Evolutionary conservation across 371 early-diverging fungal species (phyloP), one percentile per base, ranked within the genome.

Genomic region (Lichtheimia corymbifera): DNA sequence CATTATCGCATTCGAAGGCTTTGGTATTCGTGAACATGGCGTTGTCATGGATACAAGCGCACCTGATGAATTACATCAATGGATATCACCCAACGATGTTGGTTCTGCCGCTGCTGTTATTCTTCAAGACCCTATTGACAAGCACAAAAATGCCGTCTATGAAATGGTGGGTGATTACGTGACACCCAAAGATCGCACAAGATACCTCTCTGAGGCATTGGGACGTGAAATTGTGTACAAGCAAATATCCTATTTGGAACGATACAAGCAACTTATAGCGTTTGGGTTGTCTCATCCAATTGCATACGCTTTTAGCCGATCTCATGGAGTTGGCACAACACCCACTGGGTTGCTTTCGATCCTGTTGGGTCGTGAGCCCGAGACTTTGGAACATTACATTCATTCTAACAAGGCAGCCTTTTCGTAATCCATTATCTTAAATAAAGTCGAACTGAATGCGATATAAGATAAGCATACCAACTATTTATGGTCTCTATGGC

Each of bases 61-160:
- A 3, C 11, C 53, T 3, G 55, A 62, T 40, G 62, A 62, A 22
- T 7, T 5, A 2, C 50, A 55, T 40, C 17, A n/a, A 18, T 63
- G 45, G 55, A 61, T 68, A 13, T 57, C 58, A 4, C 61, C 64
- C 3, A 50, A 55, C 24, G 68, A 68, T 55, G 58, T 68, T 58
- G 64, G 35, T n/a, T 50, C 25, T 3, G 18, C 61, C 15, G 64
- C 68, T 15, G 58, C 61, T n/a, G 49, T 35, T 12, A 47, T 64
- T 41, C 50, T 62, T 20, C 55, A 44, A 3, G 68, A 68, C 5
- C 51, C 59, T 45, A 58, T 68, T 24, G 61, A 60, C 3, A 63
- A 64, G 17, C 68, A 68, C 18, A 56, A 52, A 1, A 53, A 61
- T 41, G 57, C 59, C 18, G 65, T 55, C 18, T 69, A 65, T 43